A percentile compares a stretch with the other conserved stretches of the same genome.
These are phyloP conservation scores for Saccharomyces hybrid DNA, from an alignment of 1,139 yeast genomes.

Conservation along the genomic window DNA sequence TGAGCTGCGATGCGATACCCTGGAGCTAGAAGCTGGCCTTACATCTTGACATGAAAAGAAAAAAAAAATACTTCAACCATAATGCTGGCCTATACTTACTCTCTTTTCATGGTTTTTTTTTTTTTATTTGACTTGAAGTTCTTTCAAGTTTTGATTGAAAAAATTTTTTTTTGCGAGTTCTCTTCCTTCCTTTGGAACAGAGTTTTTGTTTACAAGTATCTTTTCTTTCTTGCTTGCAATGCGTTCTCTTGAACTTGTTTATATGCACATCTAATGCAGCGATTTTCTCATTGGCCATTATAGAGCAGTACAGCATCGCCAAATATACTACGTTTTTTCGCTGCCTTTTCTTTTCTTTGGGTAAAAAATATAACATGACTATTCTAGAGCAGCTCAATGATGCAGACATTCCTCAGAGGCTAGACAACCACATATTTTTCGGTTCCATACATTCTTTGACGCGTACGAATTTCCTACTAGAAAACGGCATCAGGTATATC, in stretches of 20 bases:
- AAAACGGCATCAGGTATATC: slow-evolving; percentile 21
- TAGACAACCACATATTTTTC: slow-evolving; percentile 30
- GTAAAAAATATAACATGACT: slow-evolving; percentile 15
- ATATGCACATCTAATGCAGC: not conserved
- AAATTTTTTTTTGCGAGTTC: not conserved
- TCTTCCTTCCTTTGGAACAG: not conserved
- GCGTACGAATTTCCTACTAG: slow-evolving; percentile 25
- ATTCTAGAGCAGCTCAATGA: slow-evolving; percentile 17
- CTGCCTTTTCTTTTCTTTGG: not conserved
- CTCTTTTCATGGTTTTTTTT: not conserved
- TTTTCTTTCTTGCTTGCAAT: not conserved
- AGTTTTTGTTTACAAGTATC: not conserved
- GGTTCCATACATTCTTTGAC: slow-evolving; percentile 34
- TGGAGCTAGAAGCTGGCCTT: not conserved
- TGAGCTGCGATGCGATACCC: not conserved
- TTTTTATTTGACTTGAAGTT: not conserved
- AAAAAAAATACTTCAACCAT: not conserved
- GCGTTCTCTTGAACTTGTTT: not conserved
- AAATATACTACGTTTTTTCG: slow-evolving; percentile 5
- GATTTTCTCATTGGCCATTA: not conserved
- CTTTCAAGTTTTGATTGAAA: not conserved
- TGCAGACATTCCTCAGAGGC: slow-evolving; percentile 29
- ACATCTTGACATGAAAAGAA: not conserved
- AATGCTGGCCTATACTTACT: not conserved
- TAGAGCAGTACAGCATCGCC: not conserved